Base-by-base conservation (phyloP, 805 yeast genomes). In the Candida corydali region DNA sequence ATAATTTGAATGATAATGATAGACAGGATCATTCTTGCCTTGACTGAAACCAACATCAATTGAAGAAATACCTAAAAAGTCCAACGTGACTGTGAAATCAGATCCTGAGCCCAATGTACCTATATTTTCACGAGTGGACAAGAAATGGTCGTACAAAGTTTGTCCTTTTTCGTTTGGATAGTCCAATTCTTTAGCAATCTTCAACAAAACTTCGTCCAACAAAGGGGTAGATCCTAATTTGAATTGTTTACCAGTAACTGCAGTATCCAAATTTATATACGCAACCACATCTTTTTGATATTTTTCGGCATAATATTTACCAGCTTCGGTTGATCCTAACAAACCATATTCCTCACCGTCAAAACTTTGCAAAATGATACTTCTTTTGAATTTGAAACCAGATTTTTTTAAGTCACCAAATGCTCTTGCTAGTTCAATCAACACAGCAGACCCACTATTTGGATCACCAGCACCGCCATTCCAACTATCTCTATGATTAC, bases 41-140 rank as follows among this genome's bases (percentile, higher is more conserved):
- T 39, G 44, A 22, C 41, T 36, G 40, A 66, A 67, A 7, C 76
- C 73, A 36, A 78, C 53, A 35, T 70, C 69, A 8, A 77, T 67
- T 0, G 83, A 70, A 2, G 89, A 85, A 26, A 82, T 73, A 5
- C 87, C 89, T 44, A 81, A 53, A 50, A 76, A 79, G 47, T 75
- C 74, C 54, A 81, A 85, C 46, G 80, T 80, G 8, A 76, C 77
- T 2, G 76, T 66, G 48, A 65, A 73, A 49, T 77, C 82, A 1
- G 80, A 65, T 5, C 75, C 73, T 8, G 76, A 68, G 2, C 77
- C 75, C 10, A 77, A 60, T 15, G 61, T 50, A 3, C 49, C 54
- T 32, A 78, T 61, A 0, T 61, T 49, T 7, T 65, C 63, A 34
- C 58, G 63, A 9, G 19, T 29, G 7, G 54, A 46, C 1, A 49